These are phyloP conservation scores for Ajuga chamaepitys DNA, from an alignment of 257 asterid genomes.

Conservation along the genomic window DNA sequence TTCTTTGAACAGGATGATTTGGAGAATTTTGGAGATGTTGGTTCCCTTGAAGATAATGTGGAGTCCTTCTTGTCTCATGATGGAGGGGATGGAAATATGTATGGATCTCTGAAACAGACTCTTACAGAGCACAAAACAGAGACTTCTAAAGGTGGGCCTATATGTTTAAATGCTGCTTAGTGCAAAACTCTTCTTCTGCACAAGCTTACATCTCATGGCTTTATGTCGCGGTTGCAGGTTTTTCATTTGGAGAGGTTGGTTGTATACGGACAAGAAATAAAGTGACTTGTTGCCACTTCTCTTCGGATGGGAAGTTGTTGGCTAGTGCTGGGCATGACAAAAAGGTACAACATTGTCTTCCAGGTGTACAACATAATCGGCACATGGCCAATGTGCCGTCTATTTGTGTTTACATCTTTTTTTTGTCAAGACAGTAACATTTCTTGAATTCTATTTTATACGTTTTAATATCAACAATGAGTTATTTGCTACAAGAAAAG, in stretches of 20 bases:
- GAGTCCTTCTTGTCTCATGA: slow-evolving; percentile 86
- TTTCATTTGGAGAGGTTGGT: slow-evolving; percentile 82
- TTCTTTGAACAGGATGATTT: slow-evolving; percentile 68
- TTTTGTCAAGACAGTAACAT: neutral
- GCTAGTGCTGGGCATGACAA: slow-evolving; percentile 98
- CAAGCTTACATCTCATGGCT: neutral
- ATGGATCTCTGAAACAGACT: slow-evolving; percentile 61
- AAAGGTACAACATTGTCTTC: slow-evolving; percentile 43
- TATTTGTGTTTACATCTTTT: neutral
- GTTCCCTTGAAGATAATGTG: slow-evolving; percentile 80
- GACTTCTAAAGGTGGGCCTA: slow-evolving; percentile 61
- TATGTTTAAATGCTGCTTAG: neutral
- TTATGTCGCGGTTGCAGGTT: slow-evolving; percentile 28
- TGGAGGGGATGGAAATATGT: slow-evolving; percentile 86
- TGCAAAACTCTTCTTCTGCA: slow-evolving; percentile 1
- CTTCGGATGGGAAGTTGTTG: slow-evolving; percentile 91
- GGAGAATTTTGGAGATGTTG: slow-evolving; percentile 89
- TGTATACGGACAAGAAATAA: slow-evolving; percentile 83
- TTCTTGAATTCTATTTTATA: neutral
- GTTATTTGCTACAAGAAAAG: neutral
- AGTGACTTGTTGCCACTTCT: slow-evolving; percentile 93
- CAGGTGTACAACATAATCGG: neutral
- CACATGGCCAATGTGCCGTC: neutral
- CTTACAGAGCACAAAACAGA: slow-evolving; percentile 58
- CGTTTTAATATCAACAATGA: neutral